Conservation (phyloP, 2,329 filamentous ascomycete species). For the Epichloe sylvatica region DNA sequence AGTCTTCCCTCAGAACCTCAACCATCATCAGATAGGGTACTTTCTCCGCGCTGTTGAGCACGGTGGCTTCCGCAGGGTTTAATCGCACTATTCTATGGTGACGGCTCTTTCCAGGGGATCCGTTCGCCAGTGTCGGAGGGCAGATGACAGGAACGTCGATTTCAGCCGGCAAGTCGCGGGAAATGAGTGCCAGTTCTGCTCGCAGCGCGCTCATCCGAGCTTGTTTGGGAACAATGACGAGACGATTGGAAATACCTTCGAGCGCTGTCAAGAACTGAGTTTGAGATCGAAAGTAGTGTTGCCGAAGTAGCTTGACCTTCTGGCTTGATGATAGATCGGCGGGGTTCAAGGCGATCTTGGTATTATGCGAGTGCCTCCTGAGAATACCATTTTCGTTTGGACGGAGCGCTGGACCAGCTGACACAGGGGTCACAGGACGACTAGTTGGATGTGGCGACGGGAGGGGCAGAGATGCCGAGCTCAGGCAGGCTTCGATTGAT, state of each 20-base stretch:
- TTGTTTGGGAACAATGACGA: conserved; percentile 69
- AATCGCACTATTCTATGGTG: conserved; percentile 74
- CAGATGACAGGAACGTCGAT: conserved; percentile 75
- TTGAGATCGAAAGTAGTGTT: conserved; percentile 72
- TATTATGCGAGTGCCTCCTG: conserved; percentile 47
- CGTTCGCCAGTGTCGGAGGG: conserved; percentile 58
- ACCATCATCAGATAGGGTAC: conserved; percentile 78
- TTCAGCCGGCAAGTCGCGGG: conserved; percentile 68
- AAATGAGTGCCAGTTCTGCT: conserved; percentile 67
- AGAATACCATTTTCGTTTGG: conserved; percentile 33
- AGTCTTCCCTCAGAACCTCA: conserved; percentile 68
- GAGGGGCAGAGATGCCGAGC: conserved; percentile 53
- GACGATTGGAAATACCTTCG: conserved; percentile 72
- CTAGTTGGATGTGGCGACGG: conserved; percentile 40
- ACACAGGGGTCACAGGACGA: conserved; percentile 44
- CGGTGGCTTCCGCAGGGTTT: conserved; percentile 72
- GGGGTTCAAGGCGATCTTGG: conserved; percentile 42
- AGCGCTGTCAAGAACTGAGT: conserved; percentile 69
- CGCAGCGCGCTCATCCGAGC: conserved; percentile 68
- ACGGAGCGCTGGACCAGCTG: conserved; percentile 34
- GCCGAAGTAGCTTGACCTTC: conserved; percentile 57
- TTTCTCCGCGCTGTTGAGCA: conserved; percentile 74
- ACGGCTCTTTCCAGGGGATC: conserved; percentile 57
- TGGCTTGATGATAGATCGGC: conserved; percentile 50
- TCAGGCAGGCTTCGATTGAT: conserved; percentile 46